Conservation (phyloP, 768 basidiomycete species). For the Rhodosporidiobolus sp. region DNA sequence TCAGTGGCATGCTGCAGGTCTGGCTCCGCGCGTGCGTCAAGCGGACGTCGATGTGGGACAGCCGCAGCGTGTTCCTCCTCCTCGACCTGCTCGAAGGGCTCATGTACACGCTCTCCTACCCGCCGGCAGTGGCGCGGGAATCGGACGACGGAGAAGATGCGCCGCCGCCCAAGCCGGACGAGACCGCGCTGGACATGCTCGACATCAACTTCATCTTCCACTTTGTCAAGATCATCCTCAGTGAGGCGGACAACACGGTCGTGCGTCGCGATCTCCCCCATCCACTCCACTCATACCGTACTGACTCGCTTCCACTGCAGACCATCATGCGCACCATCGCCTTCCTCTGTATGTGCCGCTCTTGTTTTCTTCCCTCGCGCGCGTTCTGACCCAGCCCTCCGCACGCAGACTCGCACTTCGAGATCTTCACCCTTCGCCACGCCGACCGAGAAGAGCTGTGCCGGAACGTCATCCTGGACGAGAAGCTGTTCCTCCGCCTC, state of each 20-base stretch:
- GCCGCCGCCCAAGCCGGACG: constrained; percentile 26
- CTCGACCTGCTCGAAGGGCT: constrained; percentile 53
- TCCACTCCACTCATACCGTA: too few species aligned
- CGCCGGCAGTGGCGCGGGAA: constrained; percentile 16
- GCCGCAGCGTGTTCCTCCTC: constrained; percentile 52
- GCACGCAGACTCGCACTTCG: background rate
- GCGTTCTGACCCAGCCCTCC: background rate
- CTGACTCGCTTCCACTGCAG: too few species aligned
- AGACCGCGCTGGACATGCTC: constrained; percentile 44
- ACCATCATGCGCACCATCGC: constrained; percentile 52
- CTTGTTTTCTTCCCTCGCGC: background rate
- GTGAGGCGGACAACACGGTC: constrained; percentile 52
- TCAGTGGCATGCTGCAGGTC: constrained; percentile 50
- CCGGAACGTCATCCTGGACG: constrained; percentile 49
- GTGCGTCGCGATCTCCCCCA: too few species aligned
- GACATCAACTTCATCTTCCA: constrained; percentile 50
- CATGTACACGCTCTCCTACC: constrained; percentile 48
- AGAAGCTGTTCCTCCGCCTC: constrained; percentile 50
- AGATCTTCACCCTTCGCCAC: constrained; percentile 38
- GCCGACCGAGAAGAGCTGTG: constrained; percentile 51
- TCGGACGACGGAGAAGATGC: constrained; percentile 24
- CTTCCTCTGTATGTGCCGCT: constrained; percentile 46
- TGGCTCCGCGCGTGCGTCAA: constrained; percentile 50
- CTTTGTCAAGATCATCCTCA: constrained; percentile 49
- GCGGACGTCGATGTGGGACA: constrained; percentile 52